Evolutionary conservation across 2,329 filamentous ascomycete genomes (phyloP).

Genomic region (Leptosphaerulina australis): DNA sequence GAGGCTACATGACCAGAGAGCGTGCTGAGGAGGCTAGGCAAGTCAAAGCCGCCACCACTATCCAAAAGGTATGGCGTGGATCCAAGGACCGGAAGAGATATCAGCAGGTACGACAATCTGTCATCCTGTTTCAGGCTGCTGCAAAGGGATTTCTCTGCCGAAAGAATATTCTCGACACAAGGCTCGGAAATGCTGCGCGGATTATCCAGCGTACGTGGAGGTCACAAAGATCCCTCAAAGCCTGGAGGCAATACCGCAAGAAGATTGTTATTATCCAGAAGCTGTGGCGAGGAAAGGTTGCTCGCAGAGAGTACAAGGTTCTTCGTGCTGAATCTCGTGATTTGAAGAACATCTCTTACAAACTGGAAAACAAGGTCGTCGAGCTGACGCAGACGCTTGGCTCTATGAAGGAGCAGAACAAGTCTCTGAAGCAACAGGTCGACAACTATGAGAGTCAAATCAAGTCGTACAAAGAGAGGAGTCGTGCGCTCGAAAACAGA

Average conservation of each 20-base stretch:
- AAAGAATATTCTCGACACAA: slow-evolving; percentile 91
- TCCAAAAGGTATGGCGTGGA: slow-evolving; percentile 93
- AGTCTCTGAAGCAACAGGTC: slow-evolving; percentile 81
- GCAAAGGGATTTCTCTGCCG: slow-evolving; percentile 92
- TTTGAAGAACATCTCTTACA: slow-evolving; percentile 99
- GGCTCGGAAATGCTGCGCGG: slow-evolving; percentile 86
- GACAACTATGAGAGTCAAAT: slow-evolving; percentile 96
- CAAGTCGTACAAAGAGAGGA: slow-evolving; percentile 92
- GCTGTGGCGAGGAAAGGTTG: slow-evolving; percentile 84
- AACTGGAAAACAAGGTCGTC: slow-evolving; percentile 98
- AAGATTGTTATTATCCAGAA: slow-evolving; percentile 91
- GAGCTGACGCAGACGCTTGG: slow-evolving; percentile 94
- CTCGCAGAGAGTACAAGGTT: slow-evolving; percentile 84
- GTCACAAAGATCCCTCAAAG: slow-evolving; percentile 74
- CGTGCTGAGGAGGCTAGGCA: slow-evolving; percentile 80
- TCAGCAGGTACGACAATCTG: slow-evolving; percentile 76
- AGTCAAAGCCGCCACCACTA: slow-evolving; percentile 86
- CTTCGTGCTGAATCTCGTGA: slow-evolving; percentile 95
- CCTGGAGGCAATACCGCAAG: slow-evolving; percentile 86
- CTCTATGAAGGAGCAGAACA: slow-evolving; percentile 93
- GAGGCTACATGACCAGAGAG: slow-evolving; percentile 79
- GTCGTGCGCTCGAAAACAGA: slow-evolving; percentile 85
- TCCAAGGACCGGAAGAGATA: slow-evolving; percentile 86
- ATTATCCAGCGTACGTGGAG: slow-evolving; percentile 93
- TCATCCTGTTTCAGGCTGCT: slow-evolving; percentile 86